These are phyloP conservation scores for Sporothrix dimorphospora DNA, from an alignment of 2,329 filamentous ascomycete genomes.

Conservation along the genomic window DNA sequence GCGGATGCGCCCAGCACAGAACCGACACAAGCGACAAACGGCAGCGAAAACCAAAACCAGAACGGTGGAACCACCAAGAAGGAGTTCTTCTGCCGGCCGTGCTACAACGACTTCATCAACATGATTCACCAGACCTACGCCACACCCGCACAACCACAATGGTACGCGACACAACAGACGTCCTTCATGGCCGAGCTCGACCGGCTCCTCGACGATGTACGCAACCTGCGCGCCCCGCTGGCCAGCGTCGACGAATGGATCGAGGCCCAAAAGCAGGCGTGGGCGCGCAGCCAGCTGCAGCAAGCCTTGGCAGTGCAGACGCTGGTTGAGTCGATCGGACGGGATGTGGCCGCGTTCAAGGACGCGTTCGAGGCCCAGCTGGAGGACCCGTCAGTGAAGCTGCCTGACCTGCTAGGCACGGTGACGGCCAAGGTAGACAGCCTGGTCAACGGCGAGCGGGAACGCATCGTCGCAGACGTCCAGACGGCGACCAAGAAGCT, in stretches of 20 bases:
- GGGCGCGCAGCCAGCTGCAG: constrained; percentile 44
- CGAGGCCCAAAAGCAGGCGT: constrained; percentile 55
- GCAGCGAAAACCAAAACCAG: too few species aligned
- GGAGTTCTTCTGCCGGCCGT: constrained; percentile 49
- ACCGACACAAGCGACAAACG: constrained; percentile 30
- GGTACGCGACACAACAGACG: constrained; percentile 53
- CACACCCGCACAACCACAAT: constrained; percentile 47
- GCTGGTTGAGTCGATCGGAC: constrained; percentile 34
- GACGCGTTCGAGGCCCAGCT: constrained; percentile 17
- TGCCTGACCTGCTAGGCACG: constrained; percentile 22
- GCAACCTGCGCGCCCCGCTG: constrained; percentile 48
- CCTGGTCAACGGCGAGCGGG: not conserved
- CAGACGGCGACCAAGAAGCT: constrained; percentile 30
- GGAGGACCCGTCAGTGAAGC: constrained; percentile 30
- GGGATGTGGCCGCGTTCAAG: not conserved
- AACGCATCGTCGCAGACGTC: constrained; percentile 23
- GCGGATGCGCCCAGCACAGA: constrained; percentile 40
- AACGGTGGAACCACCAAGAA: too few species aligned
- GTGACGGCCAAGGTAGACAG: not conserved
- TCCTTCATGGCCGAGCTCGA: constrained; percentile 56
- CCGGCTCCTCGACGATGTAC: constrained; percentile 52
- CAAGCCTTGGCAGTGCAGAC: constrained; percentile 34
- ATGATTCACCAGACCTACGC: constrained; percentile 49
- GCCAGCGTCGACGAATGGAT: constrained; percentile 54
- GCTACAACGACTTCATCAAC: constrained; percentile 53